Evolutionary conservation across 345 rosid genomes (phyloP).

Genomic region (Salix arbutifolia): DNA sequence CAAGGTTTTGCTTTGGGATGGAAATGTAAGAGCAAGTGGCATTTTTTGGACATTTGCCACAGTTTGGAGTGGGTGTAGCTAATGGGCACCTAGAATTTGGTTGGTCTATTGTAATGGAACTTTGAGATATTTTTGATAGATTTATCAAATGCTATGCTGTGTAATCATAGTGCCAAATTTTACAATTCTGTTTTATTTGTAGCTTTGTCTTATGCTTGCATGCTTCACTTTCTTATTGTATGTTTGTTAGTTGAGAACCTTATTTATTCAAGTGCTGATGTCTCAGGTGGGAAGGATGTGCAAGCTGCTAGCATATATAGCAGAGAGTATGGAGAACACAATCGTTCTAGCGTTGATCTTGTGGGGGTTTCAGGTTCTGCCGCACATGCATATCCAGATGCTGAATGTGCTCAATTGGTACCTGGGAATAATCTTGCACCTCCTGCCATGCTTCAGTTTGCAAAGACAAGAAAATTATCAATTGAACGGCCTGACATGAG

Average conservation of each 20-base stretch:
- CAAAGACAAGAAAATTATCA: slow-evolving; percentile 89
- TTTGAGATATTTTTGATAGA: not conserved
- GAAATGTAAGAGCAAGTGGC: not conserved
- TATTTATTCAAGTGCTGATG: slow-evolving; percentile 30
- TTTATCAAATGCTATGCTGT: not conserved
- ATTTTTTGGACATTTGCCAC: not conserved
- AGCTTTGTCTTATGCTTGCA: not conserved
- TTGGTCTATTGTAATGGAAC: not conserved
- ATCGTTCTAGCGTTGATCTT: slow-evolving; percentile 38
- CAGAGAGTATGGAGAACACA: slow-evolving; percentile 36
- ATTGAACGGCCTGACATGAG: slow-evolving; percentile 77
- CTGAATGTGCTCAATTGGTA: slow-evolving; percentile 59
- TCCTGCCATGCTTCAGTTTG: slow-evolving; percentile 76
- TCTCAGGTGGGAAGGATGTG: slow-evolving; percentile 40
- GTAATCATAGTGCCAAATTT: not conserved
- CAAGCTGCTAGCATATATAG: slow-evolving; percentile 32
- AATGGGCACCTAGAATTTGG: not conserved
- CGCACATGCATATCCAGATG: slow-evolving; percentile 55
- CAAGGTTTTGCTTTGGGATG: not conserved
- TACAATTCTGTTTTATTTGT: not conserved
- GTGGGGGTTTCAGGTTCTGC: slow-evolving; percentile 52
- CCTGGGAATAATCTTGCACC: slow-evolving; percentile 59
- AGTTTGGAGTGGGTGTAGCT: not conserved
- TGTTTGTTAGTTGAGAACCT: not conserved
- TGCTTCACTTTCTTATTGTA: not conserved